Evolutionary conservation across 192 early-diverging fungal species (phyloP).

Genomic region (Mortierella claussenii): DNA sequence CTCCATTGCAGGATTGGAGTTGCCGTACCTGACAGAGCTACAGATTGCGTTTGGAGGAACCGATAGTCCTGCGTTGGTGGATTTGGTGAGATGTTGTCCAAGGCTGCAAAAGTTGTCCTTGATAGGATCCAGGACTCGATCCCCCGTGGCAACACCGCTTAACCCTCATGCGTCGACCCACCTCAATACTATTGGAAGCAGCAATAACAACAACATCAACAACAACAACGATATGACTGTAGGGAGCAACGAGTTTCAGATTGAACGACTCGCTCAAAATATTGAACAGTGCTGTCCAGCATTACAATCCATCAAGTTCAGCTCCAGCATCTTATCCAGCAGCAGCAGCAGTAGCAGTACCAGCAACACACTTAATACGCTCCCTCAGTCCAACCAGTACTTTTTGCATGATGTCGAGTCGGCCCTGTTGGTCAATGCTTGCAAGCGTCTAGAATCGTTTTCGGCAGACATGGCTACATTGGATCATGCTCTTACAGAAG

Average conservation of each 20-base stretch:
- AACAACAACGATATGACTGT: not conserved
- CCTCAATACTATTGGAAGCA: constrained; percentile 4
- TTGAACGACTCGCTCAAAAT: constrained; percentile 22
- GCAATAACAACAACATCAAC: constrained; percentile 10
- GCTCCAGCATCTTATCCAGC: too few relatives aligned
- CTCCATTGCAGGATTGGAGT: constrained; percentile 28
- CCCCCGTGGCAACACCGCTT: not conserved
- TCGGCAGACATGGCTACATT: constrained; percentile 20
- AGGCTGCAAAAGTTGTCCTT: constrained; percentile 22
- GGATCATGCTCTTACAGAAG: constrained; percentile 12
- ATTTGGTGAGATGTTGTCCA: constrained; percentile 32
- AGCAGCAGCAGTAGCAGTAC: too few relatives aligned
- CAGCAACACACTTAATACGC: too few relatives aligned
- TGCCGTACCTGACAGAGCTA: constrained; percentile 31
- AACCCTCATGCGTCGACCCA: constrained; percentile 2
- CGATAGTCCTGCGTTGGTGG: constrained; percentile 28
- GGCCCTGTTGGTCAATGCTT: constrained; percentile 11
- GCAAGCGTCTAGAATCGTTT: constrained; percentile 20
- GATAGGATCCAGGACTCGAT: constrained; percentile 18
- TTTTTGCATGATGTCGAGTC: constrained; percentile 19
- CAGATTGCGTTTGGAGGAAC: constrained; percentile 27
- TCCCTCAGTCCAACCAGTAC: constrained; percentile 9
- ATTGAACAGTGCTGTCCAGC: constrained; percentile 32
- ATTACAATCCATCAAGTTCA: constrained; percentile 21
- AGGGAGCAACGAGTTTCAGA: constrained; percentile 16